phyloP scores from a whole-genome alignment of 306 rosid genomes.

The Lotus japonicus region DNA sequence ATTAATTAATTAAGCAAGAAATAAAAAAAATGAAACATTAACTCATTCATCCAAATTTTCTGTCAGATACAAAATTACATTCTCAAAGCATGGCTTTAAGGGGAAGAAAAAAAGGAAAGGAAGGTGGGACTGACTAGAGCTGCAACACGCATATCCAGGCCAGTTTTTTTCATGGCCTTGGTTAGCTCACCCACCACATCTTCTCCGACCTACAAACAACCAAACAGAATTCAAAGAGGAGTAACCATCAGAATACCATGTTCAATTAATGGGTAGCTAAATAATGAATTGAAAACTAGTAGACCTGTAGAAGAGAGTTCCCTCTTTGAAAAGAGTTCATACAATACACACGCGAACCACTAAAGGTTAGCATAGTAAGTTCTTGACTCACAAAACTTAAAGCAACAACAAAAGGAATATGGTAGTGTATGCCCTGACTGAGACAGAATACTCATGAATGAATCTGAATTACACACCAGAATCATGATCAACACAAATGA shows the following conservation, averaged over 20 bases:
- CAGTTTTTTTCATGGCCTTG: slow-evolving; percentile 66
- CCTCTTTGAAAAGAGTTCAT: neutral
- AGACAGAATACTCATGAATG: slow-evolving; percentile 3
- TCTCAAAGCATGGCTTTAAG: neutral
- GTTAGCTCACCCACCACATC: slow-evolving; percentile 81
- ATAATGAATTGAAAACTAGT: neutral
- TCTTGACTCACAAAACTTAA: neutral
- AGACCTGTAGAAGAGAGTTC: neutral
- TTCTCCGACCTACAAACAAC: slow-evolving; percentile 72
- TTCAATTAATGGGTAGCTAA: neutral
- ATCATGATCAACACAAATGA: slow-evolving; percentile 14
- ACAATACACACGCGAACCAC: neutral
- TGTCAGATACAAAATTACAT: slow-evolving; percentile 7
- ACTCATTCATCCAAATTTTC: neutral
- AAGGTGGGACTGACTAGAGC: slow-evolving; percentile 60
- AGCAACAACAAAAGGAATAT: neutral
- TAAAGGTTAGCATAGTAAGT: neutral
- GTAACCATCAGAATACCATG: slow-evolving; percentile 1
- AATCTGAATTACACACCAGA: neutral
- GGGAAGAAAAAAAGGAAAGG: slow-evolving; percentile 8
- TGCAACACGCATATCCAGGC: slow-evolving; percentile 85
- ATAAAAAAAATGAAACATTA: neutral
- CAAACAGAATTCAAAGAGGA: slow-evolving; percentile 14
- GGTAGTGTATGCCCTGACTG: neutral
- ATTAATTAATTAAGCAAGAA: neutral